These are phyloP conservation scores for Mucor lusitanicus DNA, from an alignment of 371 early-diverging fungal species.

Conservation along the genomic window DNA sequence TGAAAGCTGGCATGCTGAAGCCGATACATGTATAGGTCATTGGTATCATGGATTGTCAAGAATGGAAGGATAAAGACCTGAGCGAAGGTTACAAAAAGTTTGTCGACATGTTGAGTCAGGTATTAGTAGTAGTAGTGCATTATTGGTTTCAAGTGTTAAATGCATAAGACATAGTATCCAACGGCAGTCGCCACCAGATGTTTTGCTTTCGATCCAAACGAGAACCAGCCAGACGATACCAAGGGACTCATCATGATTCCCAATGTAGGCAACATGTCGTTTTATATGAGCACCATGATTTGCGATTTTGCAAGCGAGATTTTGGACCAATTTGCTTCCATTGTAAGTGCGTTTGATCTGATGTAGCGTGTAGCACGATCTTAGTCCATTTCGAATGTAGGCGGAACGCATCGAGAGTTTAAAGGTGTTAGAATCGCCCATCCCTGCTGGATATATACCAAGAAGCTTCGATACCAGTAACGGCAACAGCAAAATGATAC, in stretches of 20 bases:
- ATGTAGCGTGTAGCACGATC: neutral
- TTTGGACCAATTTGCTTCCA: conserved; percentile 45
- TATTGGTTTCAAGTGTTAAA: neutral
- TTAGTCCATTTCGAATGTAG: conserved; percentile 2
- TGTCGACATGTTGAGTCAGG: conserved; percentile 26
- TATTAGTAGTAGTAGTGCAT: neutral
- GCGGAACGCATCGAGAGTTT: conserved; percentile 38
- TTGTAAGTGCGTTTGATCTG: conserved; percentile 24
- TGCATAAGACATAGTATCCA: conserved; percentile 58
- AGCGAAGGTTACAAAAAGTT: conserved; percentile 67
- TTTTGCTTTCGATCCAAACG: conserved; percentile 83
- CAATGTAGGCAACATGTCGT: conserved; percentile 77
- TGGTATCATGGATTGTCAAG: conserved; percentile 84
- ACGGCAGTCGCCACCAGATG: conserved; percentile 73
- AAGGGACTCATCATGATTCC: conserved; percentile 81
- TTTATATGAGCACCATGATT: conserved; percentile 79
- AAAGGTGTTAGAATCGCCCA: conserved; percentile 38
- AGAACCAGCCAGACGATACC: conserved; percentile 74
- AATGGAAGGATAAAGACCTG: conserved; percentile 66
- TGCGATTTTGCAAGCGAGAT: conserved; percentile 74
- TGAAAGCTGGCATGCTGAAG: neutral
- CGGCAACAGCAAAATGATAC: neutral
- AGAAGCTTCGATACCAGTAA: neutral
- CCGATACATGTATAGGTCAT: conserved; percentile 51
- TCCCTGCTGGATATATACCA: conserved; percentile 10